Evolutionary conservation across 345 rosid genomes (phyloP).

Genomic region (Citrus unshiu): DNA sequence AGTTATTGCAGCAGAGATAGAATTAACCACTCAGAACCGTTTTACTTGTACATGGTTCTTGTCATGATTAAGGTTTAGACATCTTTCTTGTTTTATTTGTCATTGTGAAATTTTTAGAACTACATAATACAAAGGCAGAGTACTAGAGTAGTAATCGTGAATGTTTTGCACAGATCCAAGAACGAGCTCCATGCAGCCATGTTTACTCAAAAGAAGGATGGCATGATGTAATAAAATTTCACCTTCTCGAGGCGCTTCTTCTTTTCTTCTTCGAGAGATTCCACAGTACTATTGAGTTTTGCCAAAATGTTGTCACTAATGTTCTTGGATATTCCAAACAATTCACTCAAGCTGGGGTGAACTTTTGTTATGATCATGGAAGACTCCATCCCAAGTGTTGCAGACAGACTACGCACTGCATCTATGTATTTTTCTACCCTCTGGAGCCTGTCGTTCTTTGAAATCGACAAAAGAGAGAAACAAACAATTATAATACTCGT

Average conservation of each 20-base stretch:
- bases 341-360: conserved; percentile 86
- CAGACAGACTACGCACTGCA: conserved; percentile 55
- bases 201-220: conserved; percentile 9
- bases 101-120: not conserved
- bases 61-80: conserved; percentile 3
- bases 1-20: conserved; percentile 1
- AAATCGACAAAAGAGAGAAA: conserved; percentile 13
- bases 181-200: not conserved
- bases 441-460: conserved; percentile 79
- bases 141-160: not conserved
- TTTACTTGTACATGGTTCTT: not conserved
- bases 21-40: not conserved
- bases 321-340: conserved; percentile 89
- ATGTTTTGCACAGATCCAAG: not conserved
- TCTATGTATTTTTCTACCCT: conserved; percentile 74
- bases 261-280: conserved; percentile 79
- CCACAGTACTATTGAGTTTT: conserved; percentile 74
- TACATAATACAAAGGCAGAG: too few relatives aligned
- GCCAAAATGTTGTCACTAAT: conserved; percentile 77
- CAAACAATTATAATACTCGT: not conserved
- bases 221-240: conserved; percentile 17
- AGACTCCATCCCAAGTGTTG: conserved; percentile 86
- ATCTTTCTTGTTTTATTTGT: not conserved
- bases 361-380: conserved; percentile 95
- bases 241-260: conserved; percentile 85